phyloP scores from a whole-genome alignment of 73 alveolate species.

The Paramecium pentaurelia region DNA sequence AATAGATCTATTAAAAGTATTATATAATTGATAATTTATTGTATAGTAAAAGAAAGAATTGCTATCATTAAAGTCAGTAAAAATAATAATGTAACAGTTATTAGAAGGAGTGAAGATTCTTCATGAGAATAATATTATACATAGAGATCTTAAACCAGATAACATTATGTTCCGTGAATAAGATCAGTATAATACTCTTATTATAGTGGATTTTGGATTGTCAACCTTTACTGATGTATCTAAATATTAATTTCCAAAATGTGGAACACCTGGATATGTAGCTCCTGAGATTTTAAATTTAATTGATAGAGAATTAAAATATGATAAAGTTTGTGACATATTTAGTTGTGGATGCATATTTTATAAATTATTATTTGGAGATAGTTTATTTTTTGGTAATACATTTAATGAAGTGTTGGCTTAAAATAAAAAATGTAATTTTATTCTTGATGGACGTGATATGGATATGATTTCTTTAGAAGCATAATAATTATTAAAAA shows the following conservation, averaged over 20 bases:
- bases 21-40: background rate
- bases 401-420: slow-evolving; percentile 57
- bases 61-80: background rate
- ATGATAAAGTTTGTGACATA: slow-evolving; percentile 56
- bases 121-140: slow-evolving; percentile 50
- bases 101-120: slow-evolving; percentile 36
- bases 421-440: slow-evolving; percentile 30
- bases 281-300: slow-evolving; percentile 79
- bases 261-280: slow-evolving; percentile 81
- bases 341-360: slow-evolving; percentile 59
- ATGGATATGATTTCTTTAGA: slow-evolving; percentile 55
- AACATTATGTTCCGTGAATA: slow-evolving; percentile 42
- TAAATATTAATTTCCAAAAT: slow-evolving; percentile 43
- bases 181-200: slow-evolving; percentile 28
- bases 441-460: background rate
- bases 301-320: slow-evolving; percentile 35
- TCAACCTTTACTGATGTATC: slow-evolving; percentile 46
- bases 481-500: slow-evolving; percentile 65
- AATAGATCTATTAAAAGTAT: background rate
- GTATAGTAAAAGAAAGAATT: background rate
- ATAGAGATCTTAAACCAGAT: slow-evolving; percentile 62
- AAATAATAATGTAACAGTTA: slow-evolving; percentile 15
- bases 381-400: slow-evolving; percentile 48
- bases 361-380: slow-evolving; percentile 44
- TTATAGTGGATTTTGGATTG: slow-evolving; percentile 59